These are phyloP conservation scores for Vigna radiata DNA, from an alignment of 306 rosid species.

Conservation along the genomic window DNA sequence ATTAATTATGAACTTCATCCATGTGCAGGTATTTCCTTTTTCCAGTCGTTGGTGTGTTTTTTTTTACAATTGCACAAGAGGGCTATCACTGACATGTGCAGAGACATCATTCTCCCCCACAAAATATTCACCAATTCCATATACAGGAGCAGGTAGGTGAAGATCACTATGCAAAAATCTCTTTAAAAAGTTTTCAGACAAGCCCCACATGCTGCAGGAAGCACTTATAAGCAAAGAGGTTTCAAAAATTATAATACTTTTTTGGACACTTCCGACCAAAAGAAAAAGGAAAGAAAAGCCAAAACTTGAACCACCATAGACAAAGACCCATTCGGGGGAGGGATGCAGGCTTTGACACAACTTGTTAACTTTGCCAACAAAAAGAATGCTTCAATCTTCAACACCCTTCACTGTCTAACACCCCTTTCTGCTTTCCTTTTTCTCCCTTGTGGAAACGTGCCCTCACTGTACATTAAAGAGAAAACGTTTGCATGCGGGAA, in stretches of 20 bases:
- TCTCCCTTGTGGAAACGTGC: constrained; percentile 72
- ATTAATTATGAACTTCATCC: constrained; percentile 36
- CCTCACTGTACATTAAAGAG: constrained; percentile 62
- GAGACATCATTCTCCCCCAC: constrained; percentile 49
- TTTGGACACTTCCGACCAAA: constrained; percentile 58
- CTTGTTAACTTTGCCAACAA: constrained; percentile 54
- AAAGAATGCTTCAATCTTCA: constrained; percentile 28
- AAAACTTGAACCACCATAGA: constrained; percentile 48
- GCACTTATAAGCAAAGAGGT: constrained; percentile 45
- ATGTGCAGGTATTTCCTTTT: constrained; percentile 40
- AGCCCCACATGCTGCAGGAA: constrained; percentile 47
- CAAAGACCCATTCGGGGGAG: constrained; percentile 47
- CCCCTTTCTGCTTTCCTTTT: constrained; percentile 42
- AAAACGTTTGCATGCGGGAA: constrained; percentile 90
- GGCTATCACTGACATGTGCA: constrained; percentile 47
- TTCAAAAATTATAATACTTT: constrained; percentile 45
- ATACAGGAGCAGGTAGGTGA: constrained; percentile 39
- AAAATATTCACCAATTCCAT: constrained; percentile 41
- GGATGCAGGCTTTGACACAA: constrained; percentile 49
- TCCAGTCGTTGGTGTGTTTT: neutral
- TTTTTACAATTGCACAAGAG: neutral
- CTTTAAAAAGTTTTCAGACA: constrained; percentile 44
- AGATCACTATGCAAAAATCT: constrained; percentile 47
- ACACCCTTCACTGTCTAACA: constrained; percentile 36
- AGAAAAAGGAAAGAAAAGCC: constrained; percentile 54